Evolutionary conservation across 1,284 basidiomycete genomes (phyloP), one percentile per base, ranked within the genome.

Genomic region (Ceratobasidium sp.): DNA sequence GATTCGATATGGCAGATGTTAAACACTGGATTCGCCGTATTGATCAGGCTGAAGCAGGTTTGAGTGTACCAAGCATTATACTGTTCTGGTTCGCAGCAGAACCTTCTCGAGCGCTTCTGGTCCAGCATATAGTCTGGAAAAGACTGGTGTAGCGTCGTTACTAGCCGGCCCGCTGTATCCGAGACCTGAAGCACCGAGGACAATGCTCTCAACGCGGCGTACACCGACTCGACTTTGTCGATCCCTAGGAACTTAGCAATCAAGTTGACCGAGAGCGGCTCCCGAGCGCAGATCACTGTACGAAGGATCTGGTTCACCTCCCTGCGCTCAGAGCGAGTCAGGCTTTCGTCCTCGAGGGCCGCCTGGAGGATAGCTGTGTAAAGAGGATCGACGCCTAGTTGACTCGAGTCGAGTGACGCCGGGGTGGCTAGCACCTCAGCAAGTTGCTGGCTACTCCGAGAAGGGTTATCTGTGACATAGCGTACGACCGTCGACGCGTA

Each of bases 121-220:
- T 68, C 49, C 0, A 68, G 66, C 66, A 68, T 51, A 51, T 53
- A 51, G 66, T 68, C 66, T 1, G 66, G 44, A 26, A 68, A 68
- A 12, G 66, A 68, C 42, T 40, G 40, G 28, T 71, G 69, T 4
- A 71, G 23, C 20, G 55, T n/a, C 10, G 69, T 60, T 20, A 71
- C 53, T 3, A 39, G 12, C n/a, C 2, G 39, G 20, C 26, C 40
- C n/a, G 39, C 2, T 5, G 18, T 1, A n/a, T 51, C 12, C 3
- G 49, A 56, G 3, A 64, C 20, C 5, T 76, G 10, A 7, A 76
- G 61, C 5, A 76, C 73, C 12, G 73, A 66, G 23, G n/a, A 15
- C 46, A 76, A 15, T 1, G 73, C 63, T 15, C 13, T 18, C 5
- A 76, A 20, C 18, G 73, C 73, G 18, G n/a, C 20, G 1, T 56